These are phyloP conservation scores for Peniophora sp. DNA, from an alignment of 1,284 basidiomycete species.

Conservation along the genomic window DNA sequence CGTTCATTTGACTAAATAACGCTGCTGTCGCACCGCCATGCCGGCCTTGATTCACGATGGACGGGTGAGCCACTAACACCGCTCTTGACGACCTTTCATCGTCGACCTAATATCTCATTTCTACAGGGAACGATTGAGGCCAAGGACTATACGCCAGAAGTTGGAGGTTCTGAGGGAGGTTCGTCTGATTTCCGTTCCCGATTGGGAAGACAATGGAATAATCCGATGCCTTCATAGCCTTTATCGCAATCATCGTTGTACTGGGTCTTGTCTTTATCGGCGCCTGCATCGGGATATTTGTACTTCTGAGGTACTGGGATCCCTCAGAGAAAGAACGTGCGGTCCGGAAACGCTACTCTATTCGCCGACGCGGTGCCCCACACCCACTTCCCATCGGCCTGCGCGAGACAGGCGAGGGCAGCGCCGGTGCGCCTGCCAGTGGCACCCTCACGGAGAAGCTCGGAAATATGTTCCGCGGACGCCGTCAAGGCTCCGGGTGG, in stretches of 20 bases:
- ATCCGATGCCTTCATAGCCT: constrained; percentile 9
- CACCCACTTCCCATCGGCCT: constrained; percentile 14
- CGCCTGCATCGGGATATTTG: constrained; percentile 25
- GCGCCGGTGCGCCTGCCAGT: background rate
- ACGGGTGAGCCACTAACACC: too few species aligned
- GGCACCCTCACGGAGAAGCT: constrained; percentile 11
- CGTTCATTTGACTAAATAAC: too few species aligned
- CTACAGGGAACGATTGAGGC: background rate
- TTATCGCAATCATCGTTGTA: constrained; percentile 24
- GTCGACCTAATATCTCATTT: background rate
- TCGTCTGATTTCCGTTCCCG: background rate
- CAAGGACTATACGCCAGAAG: constrained; percentile 5
- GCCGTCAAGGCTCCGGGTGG: constrained; percentile 10
- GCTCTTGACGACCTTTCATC: too few species aligned
- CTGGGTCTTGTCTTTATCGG: constrained; percentile 24
- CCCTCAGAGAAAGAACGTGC: constrained; percentile 22
- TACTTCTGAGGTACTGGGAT: constrained; percentile 24
- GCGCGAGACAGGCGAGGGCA: constrained; percentile 1
- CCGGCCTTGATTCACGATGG: too few species aligned
- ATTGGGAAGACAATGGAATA: background rate
- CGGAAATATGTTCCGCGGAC: constrained; percentile 12
- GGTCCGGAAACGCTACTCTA: constrained; percentile 9
- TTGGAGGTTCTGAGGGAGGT: constrained; percentile 13
- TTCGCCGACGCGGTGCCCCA: constrained; percentile 6
- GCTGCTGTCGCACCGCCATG: too few species aligned